Evolutionary conservation across 2,329 filamentous ascomycete species (phyloP).

Genomic region (Penicillium sp.): DNA sequence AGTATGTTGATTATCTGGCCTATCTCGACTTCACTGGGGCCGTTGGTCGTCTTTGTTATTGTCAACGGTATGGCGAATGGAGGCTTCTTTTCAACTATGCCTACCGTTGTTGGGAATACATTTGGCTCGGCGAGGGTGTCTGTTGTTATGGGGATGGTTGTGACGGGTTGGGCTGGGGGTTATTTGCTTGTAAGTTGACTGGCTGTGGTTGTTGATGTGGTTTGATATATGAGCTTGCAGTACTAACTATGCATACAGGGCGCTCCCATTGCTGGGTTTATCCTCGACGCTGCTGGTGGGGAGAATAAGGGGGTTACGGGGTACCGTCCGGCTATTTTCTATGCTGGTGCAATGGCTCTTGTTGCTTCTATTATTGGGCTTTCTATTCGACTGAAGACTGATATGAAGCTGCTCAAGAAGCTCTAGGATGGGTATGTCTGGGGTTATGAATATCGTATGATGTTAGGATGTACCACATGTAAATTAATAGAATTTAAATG

Average conservation of each 20-base stretch:
- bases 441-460: too few relatives aligned
- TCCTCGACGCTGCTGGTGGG: constrained; percentile 58
- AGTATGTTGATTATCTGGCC: constrained; percentile 65
- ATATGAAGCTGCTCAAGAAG: constrained; percentile 39
- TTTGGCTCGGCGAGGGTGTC: constrained; percentile 58
- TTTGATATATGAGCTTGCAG: not conserved
- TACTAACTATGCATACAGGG: constrained; percentile 37
- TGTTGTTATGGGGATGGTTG: constrained; percentile 62
- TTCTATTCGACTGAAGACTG: constrained; percentile 48
- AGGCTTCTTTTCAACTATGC: constrained; percentile 64
- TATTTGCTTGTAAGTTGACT: constrained; percentile 56
- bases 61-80: constrained; percentile 63
- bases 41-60: constrained; percentile 57
- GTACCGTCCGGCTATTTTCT: constrained; percentile 63
- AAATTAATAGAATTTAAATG: not conserved
- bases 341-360: constrained; percentile 56
- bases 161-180: constrained; percentile 61
- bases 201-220: not conserved
- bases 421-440: constrained; percentile 24
- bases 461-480: not conserved
- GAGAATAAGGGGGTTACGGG: constrained; percentile 51
- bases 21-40: constrained; percentile 54
- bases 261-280: constrained; percentile 60
- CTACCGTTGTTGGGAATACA: constrained; percentile 60
- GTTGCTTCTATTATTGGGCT: constrained; percentile 47